Percentiles rank a stretch among this genome's conserved stretches.
Evolutionary conservation across 805 yeast genomes (phyloP).

Genomic region (Nakazawaea ambrosiae): DNA sequence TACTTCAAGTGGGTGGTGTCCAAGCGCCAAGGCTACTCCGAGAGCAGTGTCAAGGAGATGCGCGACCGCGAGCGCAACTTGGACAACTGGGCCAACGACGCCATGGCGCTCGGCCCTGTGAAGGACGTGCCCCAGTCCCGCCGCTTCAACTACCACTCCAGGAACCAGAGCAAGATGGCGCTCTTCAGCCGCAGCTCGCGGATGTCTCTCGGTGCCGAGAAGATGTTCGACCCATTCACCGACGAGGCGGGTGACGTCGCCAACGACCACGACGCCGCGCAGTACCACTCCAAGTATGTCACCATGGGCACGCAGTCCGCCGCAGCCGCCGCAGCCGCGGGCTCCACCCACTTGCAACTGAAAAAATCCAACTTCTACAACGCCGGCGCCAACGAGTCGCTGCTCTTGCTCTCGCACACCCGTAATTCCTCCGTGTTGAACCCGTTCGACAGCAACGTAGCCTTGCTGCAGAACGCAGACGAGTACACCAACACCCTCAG

Average conservation of each 20-base stretch:
- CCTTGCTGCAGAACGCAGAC: slow-evolving; percentile 19
- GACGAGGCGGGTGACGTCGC: slow-evolving; percentile 18
- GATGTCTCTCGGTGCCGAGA: slow-evolving; percentile 29
- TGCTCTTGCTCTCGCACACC: slow-evolving; percentile 8
- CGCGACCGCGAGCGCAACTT: slow-evolving; percentile 56
- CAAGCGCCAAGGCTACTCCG: slow-evolving; percentile 72
- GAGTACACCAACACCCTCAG: slow-evolving; percentile 41
- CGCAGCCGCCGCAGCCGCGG: slow-evolving; percentile 14
- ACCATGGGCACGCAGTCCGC: slow-evolving; percentile 67
- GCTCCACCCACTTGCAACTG: background rate
- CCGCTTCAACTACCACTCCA: slow-evolving; percentile 40
- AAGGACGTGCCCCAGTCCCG: slow-evolving; percentile 41
- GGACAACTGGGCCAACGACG: slow-evolving; percentile 78
- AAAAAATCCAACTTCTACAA: background rate
- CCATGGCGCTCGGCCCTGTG: slow-evolving; percentile 41
- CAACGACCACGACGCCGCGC: slow-evolving; percentile 19
- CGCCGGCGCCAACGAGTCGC: background rate
- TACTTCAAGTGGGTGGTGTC: slow-evolving; percentile 84
- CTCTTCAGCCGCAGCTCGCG: slow-evolving; percentile 31
- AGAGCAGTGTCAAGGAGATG: slow-evolving; percentile 52
- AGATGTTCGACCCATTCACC: slow-evolving; percentile 16
- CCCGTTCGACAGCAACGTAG: slow-evolving; percentile 15
- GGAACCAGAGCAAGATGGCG: slow-evolving; percentile 31
- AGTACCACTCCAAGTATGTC: slow-evolving; percentile 37
- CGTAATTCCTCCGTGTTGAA: slow-evolving; percentile 27